Base-by-base conservation (phyloP, 2,329 filamentous ascomycete species). In the Xylaria sp. region DNA sequence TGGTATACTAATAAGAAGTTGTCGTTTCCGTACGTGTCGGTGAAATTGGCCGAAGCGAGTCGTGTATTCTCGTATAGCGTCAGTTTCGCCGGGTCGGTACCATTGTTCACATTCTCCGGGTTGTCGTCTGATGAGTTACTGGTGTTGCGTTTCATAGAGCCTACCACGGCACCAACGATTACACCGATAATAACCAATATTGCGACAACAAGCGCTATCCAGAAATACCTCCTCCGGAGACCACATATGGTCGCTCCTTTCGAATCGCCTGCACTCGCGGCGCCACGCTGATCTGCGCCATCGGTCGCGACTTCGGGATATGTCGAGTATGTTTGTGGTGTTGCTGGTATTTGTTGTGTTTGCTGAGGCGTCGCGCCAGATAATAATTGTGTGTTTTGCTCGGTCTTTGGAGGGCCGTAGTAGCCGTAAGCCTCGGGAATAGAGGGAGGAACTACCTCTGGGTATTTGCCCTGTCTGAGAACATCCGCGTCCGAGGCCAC, bases 11-110 rank as follows among this genome's bases (percentile, higher is more conserved):
- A 56, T 19, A 73, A 35, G 51, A 65, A 71, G 29, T 72, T 72
- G 9, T 70, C 59, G 51, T 70, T 57, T 21, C 69, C 69, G 9
- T 64, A 62, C 17, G 56, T 54, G 44, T 73, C 71, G 2, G 67
- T 71, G 49, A 72, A 73, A 53, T 72, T 73, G 21, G 67, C 66
- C 1, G 70, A 65, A n/a, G 71, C 70, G 23, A 73, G 63, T 27
- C 49, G 65, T 17, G 70, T 71, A 4, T 65, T 31, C 9, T 51
- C 43, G 47, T 37, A 54, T 35, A 63, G 43, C 11, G 51, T 38
- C 9, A 58, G 2, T 23, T 37, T 58, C 17, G 52, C 17, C n/a
- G 43, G 11, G 17, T n/a, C 44, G 29, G 40, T 38, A 13, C 37
- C 35, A 47, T 40, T 23, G 35, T 13, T 33, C 11, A 47, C 15